These are phyloP conservation scores for Peronosclerospora sorghi DNA, from an alignment of 352 stramenopile species.

Conservation along the genomic window DNA sequence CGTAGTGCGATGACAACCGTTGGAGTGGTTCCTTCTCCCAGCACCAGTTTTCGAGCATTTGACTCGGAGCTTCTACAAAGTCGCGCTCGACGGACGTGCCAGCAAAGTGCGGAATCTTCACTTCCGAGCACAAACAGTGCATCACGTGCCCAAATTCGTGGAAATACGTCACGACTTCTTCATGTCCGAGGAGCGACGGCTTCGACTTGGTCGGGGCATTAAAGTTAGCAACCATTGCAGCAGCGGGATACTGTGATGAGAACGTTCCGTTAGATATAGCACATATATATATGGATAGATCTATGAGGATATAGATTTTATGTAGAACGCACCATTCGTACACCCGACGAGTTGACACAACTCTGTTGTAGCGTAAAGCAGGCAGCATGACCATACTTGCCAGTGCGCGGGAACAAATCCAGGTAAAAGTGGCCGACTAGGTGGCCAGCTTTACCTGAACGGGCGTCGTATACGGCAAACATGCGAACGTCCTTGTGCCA, in stretches of 20 bases:
- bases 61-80: conserved; percentile 85
- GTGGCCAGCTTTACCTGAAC: conserved; percentile 30
- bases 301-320: too few species aligned
- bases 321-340: conserved; percentile 27
- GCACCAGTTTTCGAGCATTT: conserved; percentile 89
- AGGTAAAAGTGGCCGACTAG: conserved; percentile 84
- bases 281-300: too few species aligned
- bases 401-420: conserved; percentile 75
- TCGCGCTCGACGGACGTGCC: conserved; percentile 74
- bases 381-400: conserved; percentile 84
- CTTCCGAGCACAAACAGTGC: conserved; percentile 82
- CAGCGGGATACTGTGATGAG: conserved; percentile 37
- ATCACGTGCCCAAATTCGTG: conserved; percentile 88
- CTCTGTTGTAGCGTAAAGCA: conserved; percentile 84
- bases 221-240: conserved; percentile 88
- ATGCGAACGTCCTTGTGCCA: conserved; percentile 86
- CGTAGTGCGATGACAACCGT: conserved; percentile 79
- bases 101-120: conserved; percentile 65
- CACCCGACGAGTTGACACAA: conserved; percentile 46
- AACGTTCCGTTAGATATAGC: conserved; percentile 9
- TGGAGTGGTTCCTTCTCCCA: conserved; percentile 81
- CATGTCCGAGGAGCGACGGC: conserved; percentile 68
- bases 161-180: conserved; percentile 85
- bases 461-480: conserved; percentile 75
- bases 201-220: conserved; percentile 67